phyloP scores from a whole-genome alignment of 2,329 filamentous ascomycete species.

The Sporothrix globosa region DNA sequence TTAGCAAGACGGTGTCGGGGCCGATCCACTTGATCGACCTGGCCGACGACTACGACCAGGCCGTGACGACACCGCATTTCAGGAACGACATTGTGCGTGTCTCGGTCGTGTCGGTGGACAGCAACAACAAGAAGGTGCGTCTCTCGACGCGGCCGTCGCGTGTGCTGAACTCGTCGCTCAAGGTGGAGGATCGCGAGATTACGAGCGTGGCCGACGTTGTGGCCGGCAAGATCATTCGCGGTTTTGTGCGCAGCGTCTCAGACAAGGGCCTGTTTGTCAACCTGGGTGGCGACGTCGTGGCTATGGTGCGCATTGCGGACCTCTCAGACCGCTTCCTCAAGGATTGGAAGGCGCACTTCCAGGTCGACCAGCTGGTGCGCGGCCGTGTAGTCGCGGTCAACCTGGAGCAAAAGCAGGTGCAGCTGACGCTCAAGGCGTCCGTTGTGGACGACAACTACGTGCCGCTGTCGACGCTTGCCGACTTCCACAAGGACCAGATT shows the following conservation, averaged over 20 bases:
- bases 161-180: constrained; percentile 81
- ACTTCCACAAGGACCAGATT: constrained; percentile 76
- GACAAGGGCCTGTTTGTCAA: constrained; percentile 88
- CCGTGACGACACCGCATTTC: constrained; percentile 72
- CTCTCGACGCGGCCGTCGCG: constrained; percentile 85
- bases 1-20: constrained; percentile 78
- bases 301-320: constrained; percentile 82
- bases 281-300: constrained; percentile 78
- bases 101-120: constrained; percentile 79
- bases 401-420: constrained; percentile 67
- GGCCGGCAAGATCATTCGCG: constrained; percentile 78
- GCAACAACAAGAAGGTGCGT: constrained; percentile 78
- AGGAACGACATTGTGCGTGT: constrained; percentile 88
- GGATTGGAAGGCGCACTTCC: constrained; percentile 90
- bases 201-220: constrained; percentile 70
- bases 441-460: constrained; percentile 74
- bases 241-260: constrained; percentile 87
- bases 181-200: constrained; percentile 81
- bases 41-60: constrained; percentile 81
- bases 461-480: constrained; percentile 71
- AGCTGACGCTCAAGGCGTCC: constrained; percentile 86
- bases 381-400: constrained; percentile 80
- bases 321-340: constrained; percentile 90
- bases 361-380: constrained; percentile 86
- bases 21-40: constrained; percentile 82